Evolutionary conservation across 495 filamentous ascomycete genomes (phyloP), one percentile per base, ranked within the genome.

Genomic region (Aspergillus sclerotioniger): DNA sequence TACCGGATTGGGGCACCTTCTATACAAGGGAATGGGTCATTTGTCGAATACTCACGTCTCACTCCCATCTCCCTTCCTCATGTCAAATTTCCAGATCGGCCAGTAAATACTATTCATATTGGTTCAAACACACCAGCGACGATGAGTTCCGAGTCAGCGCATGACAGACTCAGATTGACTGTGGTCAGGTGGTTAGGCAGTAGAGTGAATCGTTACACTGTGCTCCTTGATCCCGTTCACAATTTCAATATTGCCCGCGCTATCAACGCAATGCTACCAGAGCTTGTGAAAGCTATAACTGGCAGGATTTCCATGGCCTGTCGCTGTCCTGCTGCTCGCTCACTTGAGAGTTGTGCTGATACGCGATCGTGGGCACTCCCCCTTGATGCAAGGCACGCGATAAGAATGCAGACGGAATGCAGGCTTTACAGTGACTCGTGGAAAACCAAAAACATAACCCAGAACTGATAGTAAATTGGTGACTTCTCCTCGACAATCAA

Each of bases 331-430:
- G 8, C 20, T 8, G 15, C 10, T 15, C 0, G 7, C 28, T 49
- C 20, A 29, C 21, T 49, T 9, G 17, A 2, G 20, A 3, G 8
- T 25, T 21, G 20, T 49, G 46, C 20, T 28, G 17, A n/a, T 29
- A 44, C 37, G 16, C 25, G 33, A 49, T 13, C 15, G 29, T 13
- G 12, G 17, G 21, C 20, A 20, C 28, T 13, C 12, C 17, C 19
- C 44, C 10, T 15, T 20, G 29, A 39, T 10, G 44, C 39, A 56
- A 49, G 54, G 54, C 35, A 37, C 9, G 33, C 28, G 13, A 16
- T 28, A 44, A 31, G 54, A 56, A 56, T 56, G 54, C 54, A 49
- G 54, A 16, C 37, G 29, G 54, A 48, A 56, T 56, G 54, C 43
- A 37, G 13, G 32, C 12, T 31, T 8, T 49, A n/a, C 44, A 49